Base-by-base conservation (phyloP, 2,329 filamentous ascomycete species). In the Nemania sp. region DNA sequence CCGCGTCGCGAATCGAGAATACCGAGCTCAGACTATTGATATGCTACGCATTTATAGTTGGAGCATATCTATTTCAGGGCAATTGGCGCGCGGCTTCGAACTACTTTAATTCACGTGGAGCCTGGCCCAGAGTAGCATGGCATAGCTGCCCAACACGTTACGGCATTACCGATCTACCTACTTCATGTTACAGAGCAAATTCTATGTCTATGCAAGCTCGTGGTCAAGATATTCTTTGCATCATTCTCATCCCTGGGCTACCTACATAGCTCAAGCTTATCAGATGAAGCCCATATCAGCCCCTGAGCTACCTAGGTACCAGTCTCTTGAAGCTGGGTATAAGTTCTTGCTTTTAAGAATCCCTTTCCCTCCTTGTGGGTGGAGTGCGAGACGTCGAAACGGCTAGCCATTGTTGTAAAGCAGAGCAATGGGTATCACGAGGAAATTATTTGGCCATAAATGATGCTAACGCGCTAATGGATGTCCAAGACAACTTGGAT, bases 241-340 rank as follows among this genome's bases (percentile, higher is more conserved):
- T 59, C 49, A 59, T 43, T 59, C 52, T 59, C 17, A 42, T 50
- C 51, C 50, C 37, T 57, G 45, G 18, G 20, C 37, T 34, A 54
- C 50, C 43, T 32, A 52, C 46, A n/a, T 37, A 47, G 42, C 25
- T 49, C 60, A 52, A 56, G 49, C 56, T 55, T 29, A 40, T 52
- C 45, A 46, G 39, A 42, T 20, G 45, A 48, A 32, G 29, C 32
- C 46, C 43, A 54, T 29, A 13, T 29, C 37, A 17, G 47, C n/a
- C 29, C 45, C 37, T 49, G 25, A 20, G 21, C 47, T 29, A 3
- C 7, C 25, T 29, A 29, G 25, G 25, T 29, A 29, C 25, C 25
- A 29, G 25, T 29, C 25, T 29, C 25, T 29, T 29, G 25, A 29
- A 29, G 25, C 25, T 29, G 4, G 7, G 25, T 29, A 29, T 29